Evolutionary conservation across 768 basidiomycete genomes (phyloP).

Genomic region (Russula sp.): DNA sequence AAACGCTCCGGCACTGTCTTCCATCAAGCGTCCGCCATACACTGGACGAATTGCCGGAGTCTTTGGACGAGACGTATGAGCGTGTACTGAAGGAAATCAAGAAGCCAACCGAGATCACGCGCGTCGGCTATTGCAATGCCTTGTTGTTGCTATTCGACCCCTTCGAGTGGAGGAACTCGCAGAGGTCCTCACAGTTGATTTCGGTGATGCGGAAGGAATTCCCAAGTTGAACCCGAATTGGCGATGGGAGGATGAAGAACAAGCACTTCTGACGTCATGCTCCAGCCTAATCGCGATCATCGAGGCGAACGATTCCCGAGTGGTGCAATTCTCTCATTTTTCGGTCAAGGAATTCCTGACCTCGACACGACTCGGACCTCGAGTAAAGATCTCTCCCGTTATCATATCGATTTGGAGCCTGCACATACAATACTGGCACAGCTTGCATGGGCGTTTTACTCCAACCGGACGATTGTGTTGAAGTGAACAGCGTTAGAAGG

Average conservation of each 20-base stretch:
- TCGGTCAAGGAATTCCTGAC: slow-evolving; percentile 13
- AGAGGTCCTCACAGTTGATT: slow-evolving; percentile 11
- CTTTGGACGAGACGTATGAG: slow-evolving; percentile 9
- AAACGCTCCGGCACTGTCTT: slow-evolving; percentile 6
- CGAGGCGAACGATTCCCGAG: neutral
- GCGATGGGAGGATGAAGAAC: slow-evolving; percentile 11
- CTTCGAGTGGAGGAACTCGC: slow-evolving; percentile 8
- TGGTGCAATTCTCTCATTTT: slow-evolving; percentile 11
- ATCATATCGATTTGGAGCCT: neutral
- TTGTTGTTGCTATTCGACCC: slow-evolving; percentile 4
- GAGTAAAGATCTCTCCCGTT: neutral
- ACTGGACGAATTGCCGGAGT: slow-evolving; percentile 3
- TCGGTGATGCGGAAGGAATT: neutral
- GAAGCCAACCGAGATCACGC: slow-evolving; percentile 3
- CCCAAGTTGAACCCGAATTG: neutral
- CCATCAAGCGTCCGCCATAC: neutral
- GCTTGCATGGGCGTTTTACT: slow-evolving; percentile 2
- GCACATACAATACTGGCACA: slow-evolving; percentile 1
- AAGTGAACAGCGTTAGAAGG: too few relatives aligned
- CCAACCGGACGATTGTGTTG: neutral
- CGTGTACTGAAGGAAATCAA: slow-evolving; percentile 7
- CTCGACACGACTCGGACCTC: neutral
- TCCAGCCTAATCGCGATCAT: slow-evolving; percentile 4
- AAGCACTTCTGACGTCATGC: neutral
- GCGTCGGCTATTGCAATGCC: slow-evolving; percentile 11